phyloP scores from a whole-genome alignment of 495 filamentous ascomycete species.

The Pyronema domesticum region DNA sequence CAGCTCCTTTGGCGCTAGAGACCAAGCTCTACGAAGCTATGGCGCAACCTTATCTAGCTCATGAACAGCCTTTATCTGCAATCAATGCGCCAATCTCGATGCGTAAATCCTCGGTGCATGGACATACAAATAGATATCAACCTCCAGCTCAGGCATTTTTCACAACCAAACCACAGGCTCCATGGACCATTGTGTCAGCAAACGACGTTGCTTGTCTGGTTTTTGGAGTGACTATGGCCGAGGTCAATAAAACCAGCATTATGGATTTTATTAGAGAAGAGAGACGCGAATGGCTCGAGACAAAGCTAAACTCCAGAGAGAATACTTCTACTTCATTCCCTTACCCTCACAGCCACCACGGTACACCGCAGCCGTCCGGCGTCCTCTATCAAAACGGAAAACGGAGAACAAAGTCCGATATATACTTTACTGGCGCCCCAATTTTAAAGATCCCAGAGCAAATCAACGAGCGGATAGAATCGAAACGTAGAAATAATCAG shows the following conservation, averaged over 20 bases:
- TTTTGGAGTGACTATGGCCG: conserved; percentile 85
- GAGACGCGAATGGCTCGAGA: conserved; percentile 71
- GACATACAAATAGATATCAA: conserved; percentile 74
- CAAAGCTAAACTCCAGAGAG: conserved; percentile 45
- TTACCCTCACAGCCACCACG: conserved; percentile 29
- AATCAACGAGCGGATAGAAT: conserved; percentile 20
- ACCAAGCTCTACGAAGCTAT: conserved; percentile 75
- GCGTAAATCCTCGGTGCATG: conserved; percentile 39
- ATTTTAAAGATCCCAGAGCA: conserved; percentile 2
- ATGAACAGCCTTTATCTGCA: conserved; percentile 28
- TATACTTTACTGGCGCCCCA: conserved; percentile 22
- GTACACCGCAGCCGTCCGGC: conserved; percentile 10
- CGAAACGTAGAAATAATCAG: conserved; percentile 37
- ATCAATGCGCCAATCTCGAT: conserved; percentile 11
- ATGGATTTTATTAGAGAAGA: conserved; percentile 84
- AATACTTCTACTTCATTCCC: conserved; percentile 28
- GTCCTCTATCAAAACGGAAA: conserved; percentile 15
- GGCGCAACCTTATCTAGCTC: conserved; percentile 55
- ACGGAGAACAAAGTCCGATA: conserved; percentile 26
- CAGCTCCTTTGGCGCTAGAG: conserved; percentile 49
- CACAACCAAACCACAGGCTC: conserved; percentile 67
- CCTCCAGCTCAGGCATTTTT: conserved; percentile 93
- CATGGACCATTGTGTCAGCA: conserved; percentile 92
- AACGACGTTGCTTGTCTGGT: conserved; percentile 93
- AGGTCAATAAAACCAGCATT: conserved; percentile 87